phyloP scores from a whole-genome alignment of 2,329 filamentous ascomycete species.

The Macrophomina phaseolina region DNA sequence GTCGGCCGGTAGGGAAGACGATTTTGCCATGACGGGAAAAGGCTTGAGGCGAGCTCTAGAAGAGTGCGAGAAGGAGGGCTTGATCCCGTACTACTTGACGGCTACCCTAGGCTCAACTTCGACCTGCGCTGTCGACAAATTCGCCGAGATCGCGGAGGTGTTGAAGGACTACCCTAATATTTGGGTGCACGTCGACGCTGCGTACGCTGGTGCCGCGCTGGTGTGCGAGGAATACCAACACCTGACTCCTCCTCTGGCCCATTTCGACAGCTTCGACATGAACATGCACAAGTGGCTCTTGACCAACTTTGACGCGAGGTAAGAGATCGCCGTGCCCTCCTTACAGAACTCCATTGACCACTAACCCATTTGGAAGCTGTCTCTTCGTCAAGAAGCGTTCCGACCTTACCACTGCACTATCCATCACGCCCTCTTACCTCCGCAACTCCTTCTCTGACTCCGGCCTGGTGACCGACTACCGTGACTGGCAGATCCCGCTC shows the following conservation, averaged over 20 bases:
- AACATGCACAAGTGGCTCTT: slow-evolving; percentile 99
- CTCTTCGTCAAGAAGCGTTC: slow-evolving; percentile 77
- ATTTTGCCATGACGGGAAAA: slow-evolving; percentile 72
- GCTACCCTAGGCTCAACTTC: slow-evolving; percentile 85
- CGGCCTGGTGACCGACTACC: slow-evolving; percentile 89
- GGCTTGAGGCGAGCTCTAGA: slow-evolving; percentile 67
- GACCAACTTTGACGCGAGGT: slow-evolving; percentile 82
- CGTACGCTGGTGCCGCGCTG: slow-evolving; percentile 87
- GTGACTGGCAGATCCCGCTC: slow-evolving; percentile 96
- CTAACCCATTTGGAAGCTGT: slow-evolving; percentile 57
- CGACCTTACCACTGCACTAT: slow-evolving; percentile 80
- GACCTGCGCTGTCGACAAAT: slow-evolving; percentile 86
- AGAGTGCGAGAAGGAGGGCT: slow-evolving; percentile 68
- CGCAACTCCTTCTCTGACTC: slow-evolving; percentile 80
- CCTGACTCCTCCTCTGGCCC: slow-evolving; percentile 64
- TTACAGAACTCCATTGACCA: neutral
- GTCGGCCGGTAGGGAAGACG: slow-evolving; percentile 64
- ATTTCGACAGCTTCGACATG: slow-evolving; percentile 88
- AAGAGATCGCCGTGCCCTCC: slow-evolving; percentile 14
- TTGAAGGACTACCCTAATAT: slow-evolving; percentile 63
- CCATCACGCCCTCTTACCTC: slow-evolving; percentile 81
- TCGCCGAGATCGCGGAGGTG: slow-evolving; percentile 69
- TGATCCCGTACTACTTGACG: slow-evolving; percentile 87
- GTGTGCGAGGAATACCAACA: slow-evolving; percentile 81
- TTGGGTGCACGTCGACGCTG: slow-evolving; percentile 94